phyloP scores from a whole-genome alignment of 164 flowering plant genomes.

The Macadamia tetraphylla region DNA sequence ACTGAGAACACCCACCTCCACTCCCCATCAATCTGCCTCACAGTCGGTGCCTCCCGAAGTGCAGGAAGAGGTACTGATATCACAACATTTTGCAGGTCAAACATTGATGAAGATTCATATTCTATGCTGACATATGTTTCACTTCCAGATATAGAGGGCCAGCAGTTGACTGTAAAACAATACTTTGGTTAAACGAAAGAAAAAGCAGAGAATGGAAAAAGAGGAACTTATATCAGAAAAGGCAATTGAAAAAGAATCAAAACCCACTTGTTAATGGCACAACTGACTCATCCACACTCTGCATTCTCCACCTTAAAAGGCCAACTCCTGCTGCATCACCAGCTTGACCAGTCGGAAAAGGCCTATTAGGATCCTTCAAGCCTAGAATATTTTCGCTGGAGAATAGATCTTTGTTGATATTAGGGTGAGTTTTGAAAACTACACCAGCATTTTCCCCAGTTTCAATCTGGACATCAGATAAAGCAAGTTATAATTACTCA shows the following conservation, averaged over 20 bases:
- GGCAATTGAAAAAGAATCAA: background rate
- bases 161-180: constrained; percentile 80
- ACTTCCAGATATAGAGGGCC: constrained; percentile 97
- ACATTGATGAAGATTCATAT: constrained; percentile 80
- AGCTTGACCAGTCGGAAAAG: constrained; percentile 76
- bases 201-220: background rate
- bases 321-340: constrained; percentile 85
- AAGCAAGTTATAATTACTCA: background rate
- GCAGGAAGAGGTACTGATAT: constrained; percentile 94
- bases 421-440: constrained; percentile 91
- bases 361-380: constrained; percentile 81
- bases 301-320: constrained; percentile 97
- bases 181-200: background rate
- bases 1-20: constrained; percentile 57
- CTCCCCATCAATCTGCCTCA: constrained; percentile 94
- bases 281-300: constrained; percentile 72
- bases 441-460: constrained; percentile 64
- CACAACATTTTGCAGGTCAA: constrained; percentile 89
- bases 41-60: constrained; percentile 83
- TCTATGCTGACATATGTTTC: constrained; percentile 96
- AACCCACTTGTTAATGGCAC: constrained; percentile 84
- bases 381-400: constrained; percentile 82
- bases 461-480: constrained; percentile 57
- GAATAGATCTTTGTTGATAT: constrained; percentile 91
- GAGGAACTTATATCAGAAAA: background rate